A percentile compares a stretch with the other conserved stretches of the same genome.
Evolutionary conservation across 495 filamentous ascomycete genomes (phyloP).

Genomic region (Penicillium daleae): DNA sequence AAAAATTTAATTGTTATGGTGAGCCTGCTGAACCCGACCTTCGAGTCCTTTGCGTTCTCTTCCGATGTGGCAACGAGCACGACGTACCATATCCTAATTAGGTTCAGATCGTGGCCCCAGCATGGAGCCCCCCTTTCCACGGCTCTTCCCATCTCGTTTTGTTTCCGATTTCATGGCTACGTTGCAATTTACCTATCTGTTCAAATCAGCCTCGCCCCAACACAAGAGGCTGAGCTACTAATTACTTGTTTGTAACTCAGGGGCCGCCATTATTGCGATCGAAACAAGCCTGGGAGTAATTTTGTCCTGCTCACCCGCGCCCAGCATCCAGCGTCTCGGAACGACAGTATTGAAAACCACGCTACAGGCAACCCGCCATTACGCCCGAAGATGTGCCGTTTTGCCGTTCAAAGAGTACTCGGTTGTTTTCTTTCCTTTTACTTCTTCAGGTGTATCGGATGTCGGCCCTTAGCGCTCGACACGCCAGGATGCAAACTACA

Average conservation of each 20-base stretch:
- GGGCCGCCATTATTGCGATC: neutral
- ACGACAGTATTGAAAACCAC: neutral
- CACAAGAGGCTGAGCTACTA: neutral
- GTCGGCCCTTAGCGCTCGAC: neutral
- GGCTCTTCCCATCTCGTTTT: neutral
- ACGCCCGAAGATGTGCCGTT: neutral
- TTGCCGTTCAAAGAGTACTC: neutral
- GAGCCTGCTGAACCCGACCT: neutral
- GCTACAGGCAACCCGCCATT: neutral
- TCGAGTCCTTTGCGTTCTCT: neutral
- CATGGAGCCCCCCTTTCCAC: neutral
- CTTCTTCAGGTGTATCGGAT: neutral
- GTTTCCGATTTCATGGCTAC: neutral
- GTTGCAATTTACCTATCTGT: neutral
- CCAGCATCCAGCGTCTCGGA: neutral
- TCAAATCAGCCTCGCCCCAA: neutral
- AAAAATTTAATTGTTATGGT: neutral
- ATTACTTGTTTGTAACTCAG: neutral
- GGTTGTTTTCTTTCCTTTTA: neutral
- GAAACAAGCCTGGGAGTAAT: neutral
- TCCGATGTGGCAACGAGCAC: neutral
- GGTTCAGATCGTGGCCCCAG: neutral
- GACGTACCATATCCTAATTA: constrained; percentile 2
- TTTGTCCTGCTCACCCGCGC: neutral
- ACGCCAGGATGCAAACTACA: constrained; percentile 1